Conservation (phyloP, 2,329 filamentous ascomycete species). For the Cladosporium phlei region DNA sequence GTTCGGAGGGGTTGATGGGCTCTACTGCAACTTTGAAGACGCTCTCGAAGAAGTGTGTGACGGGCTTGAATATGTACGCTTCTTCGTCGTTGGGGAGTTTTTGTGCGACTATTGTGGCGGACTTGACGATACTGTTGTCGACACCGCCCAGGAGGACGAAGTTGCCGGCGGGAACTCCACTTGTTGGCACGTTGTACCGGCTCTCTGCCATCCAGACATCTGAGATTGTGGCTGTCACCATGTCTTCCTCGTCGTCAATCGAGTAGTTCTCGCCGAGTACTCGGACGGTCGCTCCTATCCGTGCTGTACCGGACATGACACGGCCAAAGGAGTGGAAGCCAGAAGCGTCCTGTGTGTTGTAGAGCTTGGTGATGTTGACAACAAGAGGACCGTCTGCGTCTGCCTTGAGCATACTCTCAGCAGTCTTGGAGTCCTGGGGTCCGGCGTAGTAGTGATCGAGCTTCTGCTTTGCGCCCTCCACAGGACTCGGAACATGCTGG, state of each 20-base stretch:
- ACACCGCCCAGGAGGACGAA: constrained; percentile 88
- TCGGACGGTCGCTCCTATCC: constrained; percentile 74
- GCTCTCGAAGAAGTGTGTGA: constrained; percentile 93
- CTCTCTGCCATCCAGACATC: constrained; percentile 89
- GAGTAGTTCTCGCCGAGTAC: constrained; percentile 95
- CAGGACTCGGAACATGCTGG: constrained; percentile 80
- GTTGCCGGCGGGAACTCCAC: constrained; percentile 89
- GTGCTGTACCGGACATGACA: constrained; percentile 86
- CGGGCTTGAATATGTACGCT: constrained; percentile 88
- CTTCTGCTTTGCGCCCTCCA: constrained; percentile 69
- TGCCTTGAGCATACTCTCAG: constrained; percentile 72
- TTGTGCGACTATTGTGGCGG: constrained; percentile 79
- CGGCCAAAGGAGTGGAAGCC: constrained; percentile 85
- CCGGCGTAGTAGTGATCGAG: constrained; percentile 89
- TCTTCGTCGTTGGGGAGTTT: constrained; percentile 82
- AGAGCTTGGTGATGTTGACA: constrained; percentile 89
- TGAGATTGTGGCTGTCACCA: constrained; percentile 78
- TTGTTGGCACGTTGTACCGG: constrained; percentile 85
- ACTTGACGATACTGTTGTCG: constrained; percentile 98
- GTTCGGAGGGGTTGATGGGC: constrained; percentile 93
- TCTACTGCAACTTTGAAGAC: constrained; percentile 97
- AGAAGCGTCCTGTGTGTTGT: constrained; percentile 85
- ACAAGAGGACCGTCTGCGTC: constrained; percentile 86
- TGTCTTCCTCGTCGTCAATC: constrained; percentile 95
- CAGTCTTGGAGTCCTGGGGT: constrained; percentile 75